Conservation (phyloP, 352 stramenopile genomes). For the Pythium grandisporangium region DNA sequence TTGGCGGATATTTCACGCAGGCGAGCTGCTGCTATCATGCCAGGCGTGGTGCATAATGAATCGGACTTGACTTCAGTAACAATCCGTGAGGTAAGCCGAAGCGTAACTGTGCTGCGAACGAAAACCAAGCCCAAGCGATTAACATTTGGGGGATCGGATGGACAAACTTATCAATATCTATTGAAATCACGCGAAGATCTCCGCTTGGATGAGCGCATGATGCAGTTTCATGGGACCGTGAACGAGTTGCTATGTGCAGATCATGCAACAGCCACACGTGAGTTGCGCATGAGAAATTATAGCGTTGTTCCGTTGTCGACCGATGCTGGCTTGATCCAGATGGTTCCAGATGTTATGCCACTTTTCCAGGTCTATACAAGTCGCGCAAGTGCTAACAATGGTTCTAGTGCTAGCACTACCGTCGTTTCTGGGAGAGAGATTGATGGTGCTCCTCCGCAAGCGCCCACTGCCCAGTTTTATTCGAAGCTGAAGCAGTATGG, state of each 20-base stretch:
- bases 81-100: slow-evolving; percentile 9
- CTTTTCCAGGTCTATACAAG: slow-evolving; percentile 77
- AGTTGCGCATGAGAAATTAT: slow-evolving; percentile 54
- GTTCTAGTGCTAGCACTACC: slow-evolving; percentile 12
- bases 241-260: slow-evolving; percentile 66
- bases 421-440: slow-evolving; percentile 1
- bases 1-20: slow-evolving; percentile 32
- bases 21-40: slow-evolving; percentile 41
- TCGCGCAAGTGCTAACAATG: slow-evolving; percentile 19
- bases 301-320: slow-evolving; percentile 71
- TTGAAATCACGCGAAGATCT: slow-evolving; percentile 86
- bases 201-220: slow-evolving; percentile 84
- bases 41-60: slow-evolving; percentile 13
- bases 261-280: slow-evolving; percentile 21
- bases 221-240: slow-evolving; percentile 77
- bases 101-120: slow-evolving; percentile 55
- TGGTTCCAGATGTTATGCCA: slow-evolving; percentile 72
- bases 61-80: slow-evolving; percentile 1
- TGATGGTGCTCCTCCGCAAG: slow-evolving; percentile 13
- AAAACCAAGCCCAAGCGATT: slow-evolving; percentile 86
- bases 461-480: slow-evolving; percentile 75
- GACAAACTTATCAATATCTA: slow-evolving; percentile 64
- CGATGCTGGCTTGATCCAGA: slow-evolving; percentile 81
- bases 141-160: slow-evolving; percentile 68
- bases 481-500: slow-evolving; percentile 73